phyloP scores from a whole-genome alignment of 257 asterid genomes.

The Capsicum chinense region DNA sequence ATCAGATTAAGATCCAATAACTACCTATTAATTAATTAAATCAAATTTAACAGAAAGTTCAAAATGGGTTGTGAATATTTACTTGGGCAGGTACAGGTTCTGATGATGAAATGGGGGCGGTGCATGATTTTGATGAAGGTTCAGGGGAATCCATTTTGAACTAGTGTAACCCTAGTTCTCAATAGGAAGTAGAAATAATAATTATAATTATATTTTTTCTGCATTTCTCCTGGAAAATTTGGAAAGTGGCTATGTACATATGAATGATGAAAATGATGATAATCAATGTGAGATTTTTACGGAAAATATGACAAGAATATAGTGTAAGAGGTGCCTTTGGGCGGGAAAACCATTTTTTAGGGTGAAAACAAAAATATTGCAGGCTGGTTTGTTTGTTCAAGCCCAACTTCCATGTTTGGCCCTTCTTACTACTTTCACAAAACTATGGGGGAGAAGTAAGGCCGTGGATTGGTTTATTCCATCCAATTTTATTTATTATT shows the following conservation, averaged over 20 bases:
- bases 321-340: constrained; percentile 35
- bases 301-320: constrained; percentile 31
- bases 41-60: not conserved
- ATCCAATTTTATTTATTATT: too few relatives aligned
- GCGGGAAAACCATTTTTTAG: constrained; percentile 48
- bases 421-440: not conserved
- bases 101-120: constrained; percentile 23
- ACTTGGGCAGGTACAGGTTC: constrained; percentile 40
- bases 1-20: constrained; percentile 15
- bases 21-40: not conserved
- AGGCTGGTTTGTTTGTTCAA: not conserved
- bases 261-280: not conserved
- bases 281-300: constrained; percentile 14
- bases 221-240: constrained; percentile 24
- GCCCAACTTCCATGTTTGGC: constrained; percentile 18
- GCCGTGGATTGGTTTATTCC: too few relatives aligned
- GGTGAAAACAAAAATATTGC: constrained; percentile 26
- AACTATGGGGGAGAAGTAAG: not conserved
- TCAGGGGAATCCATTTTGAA: constrained; percentile 52
- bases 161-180: constrained; percentile 46
- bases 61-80: not conserved
- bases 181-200: constrained; percentile 17
- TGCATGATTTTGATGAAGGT: constrained; percentile 34
- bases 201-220: not conserved
- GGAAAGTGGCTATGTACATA: not conserved